Evolutionary conservation across 768 basidiomycete species (phyloP).

Genomic region (Termitomyces sp.): DNA sequence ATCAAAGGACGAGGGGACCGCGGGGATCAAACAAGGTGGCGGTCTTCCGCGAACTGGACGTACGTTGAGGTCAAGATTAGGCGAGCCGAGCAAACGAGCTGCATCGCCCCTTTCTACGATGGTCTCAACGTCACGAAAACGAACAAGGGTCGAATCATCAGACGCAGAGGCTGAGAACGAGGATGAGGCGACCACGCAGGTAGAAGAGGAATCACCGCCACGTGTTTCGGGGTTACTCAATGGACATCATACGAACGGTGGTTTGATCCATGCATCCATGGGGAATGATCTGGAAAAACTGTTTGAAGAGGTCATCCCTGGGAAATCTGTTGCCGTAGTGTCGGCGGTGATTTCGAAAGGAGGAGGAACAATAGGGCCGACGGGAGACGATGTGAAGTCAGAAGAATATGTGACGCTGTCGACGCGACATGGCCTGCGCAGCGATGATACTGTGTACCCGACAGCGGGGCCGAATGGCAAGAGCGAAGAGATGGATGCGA

Average conservation of each 20-base stretch:
- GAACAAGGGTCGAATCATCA: conserved; percentile 36
- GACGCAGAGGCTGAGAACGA: conserved; percentile 19
- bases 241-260: conserved; percentile 8
- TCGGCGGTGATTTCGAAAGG: not conserved
- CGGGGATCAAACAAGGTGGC: conserved; percentile 1
- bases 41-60: not conserved
- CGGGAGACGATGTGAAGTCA: conserved; percentile 35
- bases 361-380: conserved; percentile 8
- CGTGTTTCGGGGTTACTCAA: conserved; percentile 6
- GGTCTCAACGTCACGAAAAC: conserved; percentile 29
- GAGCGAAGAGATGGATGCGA: not conserved
- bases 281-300: not conserved
- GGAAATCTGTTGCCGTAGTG: not conserved
- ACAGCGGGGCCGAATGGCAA: conserved; percentile 15
- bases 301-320: conserved; percentile 3
- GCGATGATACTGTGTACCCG: conserved; percentile 26
- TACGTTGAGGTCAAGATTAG: conserved; percentile 7
- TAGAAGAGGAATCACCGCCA: not conserved
- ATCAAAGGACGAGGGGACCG: conserved; percentile 6
- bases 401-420: conserved; percentile 26
- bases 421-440: not conserved
- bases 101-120: conserved; percentile 4
- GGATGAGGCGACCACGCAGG: not conserved
- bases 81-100: conserved; percentile 8
- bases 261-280: not conserved